A percentile compares a stretch with the other conserved stretches of the same genome.
Evolutionary conservation across 2,329 filamentous ascomycete genomes (phyloP).

Genomic region (Botryosphaeria dothidea): DNA sequence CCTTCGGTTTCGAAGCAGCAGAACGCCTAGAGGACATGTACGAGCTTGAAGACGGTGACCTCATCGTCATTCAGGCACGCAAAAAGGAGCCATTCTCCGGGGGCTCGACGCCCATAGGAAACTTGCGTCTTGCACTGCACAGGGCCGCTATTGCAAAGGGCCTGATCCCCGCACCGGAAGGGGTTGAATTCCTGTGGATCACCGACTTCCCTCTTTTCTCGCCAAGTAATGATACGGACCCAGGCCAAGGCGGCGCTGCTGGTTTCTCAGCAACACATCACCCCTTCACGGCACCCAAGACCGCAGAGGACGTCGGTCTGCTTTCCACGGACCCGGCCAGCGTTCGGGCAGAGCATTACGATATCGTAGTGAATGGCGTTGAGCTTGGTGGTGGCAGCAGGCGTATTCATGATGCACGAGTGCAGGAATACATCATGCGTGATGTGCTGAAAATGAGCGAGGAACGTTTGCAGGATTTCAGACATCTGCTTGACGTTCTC

Average conservation of each 20-base stretch:
- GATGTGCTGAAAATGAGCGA: conserved; percentile 78
- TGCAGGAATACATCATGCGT: conserved; percentile 84
- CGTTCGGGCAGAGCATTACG: conserved; percentile 85
- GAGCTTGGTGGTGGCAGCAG: conserved; percentile 92
- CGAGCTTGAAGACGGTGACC: conserved; percentile 67
- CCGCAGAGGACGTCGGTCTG: conserved; percentile 69
- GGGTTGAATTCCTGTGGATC: conserved; percentile 79
- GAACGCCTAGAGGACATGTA: conserved; percentile 57
- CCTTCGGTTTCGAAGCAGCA: conserved; percentile 72
- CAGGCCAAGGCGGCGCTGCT: conserved; percentile 78
- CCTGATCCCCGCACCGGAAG: conserved; percentile 52
- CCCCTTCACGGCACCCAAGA: conserved; percentile 88
- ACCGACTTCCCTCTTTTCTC: conserved; percentile 92
- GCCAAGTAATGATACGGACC: conserved; percentile 62
- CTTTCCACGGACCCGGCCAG: conserved; percentile 70
- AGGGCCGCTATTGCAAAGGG: conserved; percentile 65
- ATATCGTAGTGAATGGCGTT: conserved; percentile 92
- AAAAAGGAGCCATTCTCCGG: conserved; percentile 65
- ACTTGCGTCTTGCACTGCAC: conserved; percentile 70
- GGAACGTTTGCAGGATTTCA: conserved; percentile 74
- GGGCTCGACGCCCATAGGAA: conserved; percentile 72
- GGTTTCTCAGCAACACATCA: conserved; percentile 90
- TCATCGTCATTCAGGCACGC: conserved; percentile 81
- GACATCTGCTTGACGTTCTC: conserved; percentile 80
- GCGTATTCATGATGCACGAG: conserved; percentile 80